Conservation (phyloP, 352 stramenopile species). For the Globisporangium nodosum region DNA sequence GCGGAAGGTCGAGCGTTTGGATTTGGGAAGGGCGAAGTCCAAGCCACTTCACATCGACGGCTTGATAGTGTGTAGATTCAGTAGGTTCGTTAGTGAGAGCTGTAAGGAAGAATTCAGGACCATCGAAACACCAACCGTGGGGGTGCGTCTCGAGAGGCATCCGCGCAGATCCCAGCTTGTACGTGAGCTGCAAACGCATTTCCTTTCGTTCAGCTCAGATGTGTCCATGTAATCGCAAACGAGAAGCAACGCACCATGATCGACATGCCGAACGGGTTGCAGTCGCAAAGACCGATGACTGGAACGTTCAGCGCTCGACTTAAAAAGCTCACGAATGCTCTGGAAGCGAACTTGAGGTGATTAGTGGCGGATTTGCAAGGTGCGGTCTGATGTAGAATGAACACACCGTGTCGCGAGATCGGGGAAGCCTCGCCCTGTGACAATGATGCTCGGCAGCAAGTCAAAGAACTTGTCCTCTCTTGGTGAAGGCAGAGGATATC, state of each 20-base stretch:
- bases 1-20: slow-evolving; percentile 36
- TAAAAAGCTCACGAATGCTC: slow-evolving; percentile 84
- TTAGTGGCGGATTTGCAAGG: background rate
- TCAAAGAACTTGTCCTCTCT: slow-evolving; percentile 88
- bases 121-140: slow-evolving; percentile 29
- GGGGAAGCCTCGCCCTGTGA: slow-evolving; percentile 92
- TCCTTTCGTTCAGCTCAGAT: background rate
- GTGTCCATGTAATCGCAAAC: background rate
- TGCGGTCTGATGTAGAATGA: background rate
- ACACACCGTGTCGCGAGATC: slow-evolving; percentile 88
- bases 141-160: slow-evolving; percentile 73
- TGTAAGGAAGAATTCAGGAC: background rate
- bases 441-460: slow-evolving; percentile 84
- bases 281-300: slow-evolving; percentile 91
- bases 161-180: slow-evolving; percentile 81
- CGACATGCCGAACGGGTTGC: slow-evolving; percentile 92
- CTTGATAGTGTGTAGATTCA: slow-evolving; percentile 12
- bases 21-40: slow-evolving; percentile 86
- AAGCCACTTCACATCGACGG: slow-evolving; percentile 88
- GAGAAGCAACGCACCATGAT: slow-evolving; percentile 67
- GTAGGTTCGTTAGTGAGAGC: too few species aligned
- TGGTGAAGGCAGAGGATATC: background rate
- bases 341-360: background rate
- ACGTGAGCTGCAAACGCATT: slow-evolving; percentile 61
- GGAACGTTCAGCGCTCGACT: slow-evolving; percentile 71